Evolutionary conservation across 805 yeast genomes (phyloP).

Genomic region (Metschnikowia gelsemii): DNA sequence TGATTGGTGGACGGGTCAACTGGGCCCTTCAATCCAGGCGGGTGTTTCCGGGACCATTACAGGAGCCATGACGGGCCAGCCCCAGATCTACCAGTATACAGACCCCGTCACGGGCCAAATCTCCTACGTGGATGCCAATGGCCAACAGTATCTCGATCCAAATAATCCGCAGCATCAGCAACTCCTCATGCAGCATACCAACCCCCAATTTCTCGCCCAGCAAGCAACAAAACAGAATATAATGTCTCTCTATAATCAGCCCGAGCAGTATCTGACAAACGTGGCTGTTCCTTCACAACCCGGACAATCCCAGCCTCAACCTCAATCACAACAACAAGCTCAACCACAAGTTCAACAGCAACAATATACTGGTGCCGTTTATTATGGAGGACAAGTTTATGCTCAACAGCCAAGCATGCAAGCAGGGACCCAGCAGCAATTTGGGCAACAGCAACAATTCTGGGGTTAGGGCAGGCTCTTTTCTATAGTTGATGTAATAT

Average conservation of each 20-base stretch:
- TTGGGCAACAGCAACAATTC: constrained; percentile 14
- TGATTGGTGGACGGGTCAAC: constrained; percentile 35
- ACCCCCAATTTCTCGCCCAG: constrained; percentile 27
- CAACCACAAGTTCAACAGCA: constrained; percentile 20
- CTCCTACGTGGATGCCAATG: constrained; percentile 64
- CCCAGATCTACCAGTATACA: constrained; percentile 62
- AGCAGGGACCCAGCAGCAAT: constrained; percentile 8
- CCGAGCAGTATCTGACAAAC: constrained; percentile 41
- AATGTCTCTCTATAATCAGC: constrained; percentile 39
- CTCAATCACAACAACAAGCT: constrained; percentile 11
- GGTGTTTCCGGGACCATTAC: constrained; percentile 9
- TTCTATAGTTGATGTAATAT: background rate
- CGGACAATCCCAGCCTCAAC: constrained; percentile 19
- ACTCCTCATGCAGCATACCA: constrained; percentile 33
- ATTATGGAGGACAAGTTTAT: constrained; percentile 3
- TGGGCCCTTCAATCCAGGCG: constrained; percentile 3
- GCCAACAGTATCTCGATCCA: constrained; percentile 48
- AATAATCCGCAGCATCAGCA: constrained; percentile 32
- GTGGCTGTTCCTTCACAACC: constrained; percentile 48
- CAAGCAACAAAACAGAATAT: constrained; percentile 39
- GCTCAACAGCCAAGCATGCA: constrained; percentile 3
- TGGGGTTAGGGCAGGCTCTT: constrained; percentile 6
- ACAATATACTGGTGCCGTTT: constrained; percentile 2
- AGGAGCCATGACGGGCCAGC: constrained; percentile 23
- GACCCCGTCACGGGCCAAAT: constrained; percentile 71